Evolutionary conservation across 352 stramenopile genomes (phyloP).

Genomic region (Phytophthora boehmeriae): DNA sequence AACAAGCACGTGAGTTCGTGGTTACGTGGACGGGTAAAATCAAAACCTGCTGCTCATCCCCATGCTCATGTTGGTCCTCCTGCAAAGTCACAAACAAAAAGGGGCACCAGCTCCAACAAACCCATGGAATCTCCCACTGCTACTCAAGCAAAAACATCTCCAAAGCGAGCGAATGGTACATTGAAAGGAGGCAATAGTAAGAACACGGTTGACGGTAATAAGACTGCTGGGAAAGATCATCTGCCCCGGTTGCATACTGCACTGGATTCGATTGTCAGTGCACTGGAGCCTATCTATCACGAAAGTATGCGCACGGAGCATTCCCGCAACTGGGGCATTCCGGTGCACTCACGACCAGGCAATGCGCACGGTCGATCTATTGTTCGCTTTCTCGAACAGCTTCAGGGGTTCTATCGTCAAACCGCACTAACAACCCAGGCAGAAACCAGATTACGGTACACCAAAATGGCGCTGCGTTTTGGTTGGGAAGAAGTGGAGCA

Average conservation of each 20-base stretch:
- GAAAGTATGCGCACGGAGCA: constrained; percentile 54
- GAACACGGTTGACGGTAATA: not conserved
- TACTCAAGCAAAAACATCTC: constrained; percentile 8
- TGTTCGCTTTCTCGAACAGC: constrained; percentile 49
- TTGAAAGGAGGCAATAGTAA: constrained; percentile 16
- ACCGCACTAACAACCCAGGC: constrained; percentile 21
- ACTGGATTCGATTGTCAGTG: constrained; percentile 17
- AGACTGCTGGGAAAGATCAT: constrained; percentile 5
- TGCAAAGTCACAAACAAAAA: constrained; percentile 12
- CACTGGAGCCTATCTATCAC: constrained; percentile 51
- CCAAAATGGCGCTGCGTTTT: constrained; percentile 62
- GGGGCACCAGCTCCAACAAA: constrained; percentile 12
- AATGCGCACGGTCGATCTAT: constrained; percentile 59
- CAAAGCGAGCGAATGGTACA: constrained; percentile 8
- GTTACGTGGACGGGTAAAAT: constrained; percentile 21
- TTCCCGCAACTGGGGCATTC: constrained; percentile 57
- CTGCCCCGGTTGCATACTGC: constrained; percentile 19
- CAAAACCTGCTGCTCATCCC: constrained; percentile 12
- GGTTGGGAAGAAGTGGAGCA: constrained; percentile 58
- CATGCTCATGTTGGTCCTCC: not conserved
- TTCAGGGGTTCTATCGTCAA: constrained; percentile 31
- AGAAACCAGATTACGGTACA: constrained; percentile 47
- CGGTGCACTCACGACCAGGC: constrained; percentile 46
- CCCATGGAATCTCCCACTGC: constrained; percentile 3
- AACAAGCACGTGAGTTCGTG: constrained; percentile 25